Conservation (phyloP, 768 basidiomycete genomes). For the Leucosporidium yakuticum region DNA sequence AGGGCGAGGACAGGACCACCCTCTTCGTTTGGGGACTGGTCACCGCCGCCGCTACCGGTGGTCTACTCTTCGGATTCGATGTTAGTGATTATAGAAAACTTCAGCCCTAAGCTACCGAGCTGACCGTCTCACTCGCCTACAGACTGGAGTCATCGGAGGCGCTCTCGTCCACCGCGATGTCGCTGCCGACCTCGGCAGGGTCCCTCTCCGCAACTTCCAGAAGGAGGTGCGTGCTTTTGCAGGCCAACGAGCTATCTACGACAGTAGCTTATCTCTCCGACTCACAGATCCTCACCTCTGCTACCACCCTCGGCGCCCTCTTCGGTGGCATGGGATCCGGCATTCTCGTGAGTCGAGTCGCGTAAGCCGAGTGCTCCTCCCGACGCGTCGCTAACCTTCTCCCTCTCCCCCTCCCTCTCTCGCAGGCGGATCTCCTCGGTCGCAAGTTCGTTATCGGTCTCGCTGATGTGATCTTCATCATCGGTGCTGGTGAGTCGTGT, state of each 20-base stretch:
- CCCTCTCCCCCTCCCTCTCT: no score
- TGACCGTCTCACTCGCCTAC: not conserved
- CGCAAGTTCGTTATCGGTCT: conserved; percentile 34
- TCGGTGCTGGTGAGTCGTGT: conserved; percentile 19
- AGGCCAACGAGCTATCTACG: fast-evolving
- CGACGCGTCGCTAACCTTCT: no score
- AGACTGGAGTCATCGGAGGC: conserved; percentile 37
- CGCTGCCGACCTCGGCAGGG: conserved; percentile 18
- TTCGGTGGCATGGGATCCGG: conserved; percentile 31
- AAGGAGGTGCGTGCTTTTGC: conserved; percentile 24
- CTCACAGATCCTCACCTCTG: conserved; percentile 29
- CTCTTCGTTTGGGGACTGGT: conserved; percentile 76
- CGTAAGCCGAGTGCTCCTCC: no score
- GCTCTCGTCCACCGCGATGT: conserved; percentile 33
- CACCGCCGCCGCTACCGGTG: conserved; percentile 38
- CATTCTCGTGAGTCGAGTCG: conserved; percentile 8
- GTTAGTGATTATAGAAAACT: not conserved
- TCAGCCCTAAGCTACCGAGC: not conserved
- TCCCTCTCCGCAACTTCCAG: conserved; percentile 14
- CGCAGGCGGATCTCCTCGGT: conserved; percentile 19
- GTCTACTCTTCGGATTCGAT: conserved; percentile 35
- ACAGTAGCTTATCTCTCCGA: not conserved
- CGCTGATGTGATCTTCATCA: conserved; percentile 30
- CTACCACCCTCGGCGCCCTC: conserved; percentile 33
- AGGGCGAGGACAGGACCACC: conserved; percentile 50